These are phyloP conservation scores for Rhododendron ovatum DNA, from an alignment of 148 eudicot genomes.

Conservation along the genomic window DNA sequence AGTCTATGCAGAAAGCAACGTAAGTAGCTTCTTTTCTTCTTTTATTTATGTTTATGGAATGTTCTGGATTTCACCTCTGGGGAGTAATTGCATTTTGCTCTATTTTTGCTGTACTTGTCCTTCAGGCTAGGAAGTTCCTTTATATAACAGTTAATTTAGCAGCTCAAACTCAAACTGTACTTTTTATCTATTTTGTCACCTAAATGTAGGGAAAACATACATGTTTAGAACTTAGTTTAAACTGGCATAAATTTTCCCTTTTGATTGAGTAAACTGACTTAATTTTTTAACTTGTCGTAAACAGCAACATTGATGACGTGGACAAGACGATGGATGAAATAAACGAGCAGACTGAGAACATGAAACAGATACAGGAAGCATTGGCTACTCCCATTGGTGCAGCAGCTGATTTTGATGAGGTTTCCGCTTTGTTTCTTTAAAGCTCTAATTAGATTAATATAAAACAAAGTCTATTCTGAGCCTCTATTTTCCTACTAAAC, in stretches of 20 bases:
- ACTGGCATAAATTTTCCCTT: neutral
- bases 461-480: neutral
- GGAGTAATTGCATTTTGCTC: neutral
- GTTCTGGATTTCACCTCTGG: neutral
- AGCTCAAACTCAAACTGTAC: neutral
- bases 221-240: neutral
- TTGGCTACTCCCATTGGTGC: slow-evolving; percentile 47
- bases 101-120: neutral
- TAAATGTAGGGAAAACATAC: neutral
- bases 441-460: neutral
- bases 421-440: slow-evolving; percentile 5
- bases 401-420: slow-evolving; percentile 59
- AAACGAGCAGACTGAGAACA: slow-evolving; percentile 53
- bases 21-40: slow-evolving; percentile 16
- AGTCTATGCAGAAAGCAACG: slow-evolving; percentile 61
- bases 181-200: neutral
- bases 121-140: neutral
- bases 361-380: slow-evolving; percentile 58
- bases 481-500: neutral
- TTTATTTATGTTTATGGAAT: neutral
- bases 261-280: neutral
- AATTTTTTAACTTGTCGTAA: neutral
- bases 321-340: slow-evolving; percentile 67
- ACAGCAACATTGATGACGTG: slow-evolving; percentile 51
- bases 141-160: neutral